Base-by-base conservation (phyloP, 1,284 basidiomycete species). In the Hypsizygus ulmarius region DNA sequence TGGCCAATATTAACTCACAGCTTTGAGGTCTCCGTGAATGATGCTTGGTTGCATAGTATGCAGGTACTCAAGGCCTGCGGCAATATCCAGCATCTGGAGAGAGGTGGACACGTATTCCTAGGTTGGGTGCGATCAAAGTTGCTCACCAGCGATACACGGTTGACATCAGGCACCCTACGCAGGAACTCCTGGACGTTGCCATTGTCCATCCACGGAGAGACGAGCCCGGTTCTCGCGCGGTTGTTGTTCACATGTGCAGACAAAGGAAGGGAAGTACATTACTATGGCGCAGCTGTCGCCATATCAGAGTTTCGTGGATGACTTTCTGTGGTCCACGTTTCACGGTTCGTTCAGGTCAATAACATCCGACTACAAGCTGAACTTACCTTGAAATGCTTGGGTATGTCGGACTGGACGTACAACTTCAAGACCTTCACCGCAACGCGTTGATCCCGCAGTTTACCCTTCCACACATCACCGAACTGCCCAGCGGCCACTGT, bases 21-120 rank as follows among this genome's bases (percentile, higher is more conserved):
- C 61, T 45, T 72, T 73, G 32, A 73, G 49, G 40, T 72, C 71
- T 18, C 68, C 64, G 15, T 73, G 71, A 7, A 71, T 43, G 34
- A 72, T 63, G 3, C 8, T 33, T n/a, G 53, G 55, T 21, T 64
- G 46, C 27, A 58, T 53, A 5, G 19, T 49, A 30, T 73, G 70
- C 7, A 72, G 54, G 45, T 70, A 71, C 14, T 58, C 14, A 15
- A 72, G 59, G 10, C 56, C 72, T 46, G 56, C 28, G 2, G 63
- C 64, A 15, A 70, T 52, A 46, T 67, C 64, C 25, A 16, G 48
- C 19, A 54, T 53, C 63, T 66, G 33, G 2, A 18, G 29, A 12
- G 16, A 35, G 10, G 2, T 34, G 15, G 7, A 16, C 5, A 10
- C 7, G 29, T 39, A 15, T 30, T 27, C 5, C 16, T 16, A 7